A percentile compares a stretch with the other conserved stretches of the same genome.
These are phyloP conservation scores for Nicotiana attenuata DNA, from an alignment of 257 asterid species.

Conservation along the genomic window DNA sequence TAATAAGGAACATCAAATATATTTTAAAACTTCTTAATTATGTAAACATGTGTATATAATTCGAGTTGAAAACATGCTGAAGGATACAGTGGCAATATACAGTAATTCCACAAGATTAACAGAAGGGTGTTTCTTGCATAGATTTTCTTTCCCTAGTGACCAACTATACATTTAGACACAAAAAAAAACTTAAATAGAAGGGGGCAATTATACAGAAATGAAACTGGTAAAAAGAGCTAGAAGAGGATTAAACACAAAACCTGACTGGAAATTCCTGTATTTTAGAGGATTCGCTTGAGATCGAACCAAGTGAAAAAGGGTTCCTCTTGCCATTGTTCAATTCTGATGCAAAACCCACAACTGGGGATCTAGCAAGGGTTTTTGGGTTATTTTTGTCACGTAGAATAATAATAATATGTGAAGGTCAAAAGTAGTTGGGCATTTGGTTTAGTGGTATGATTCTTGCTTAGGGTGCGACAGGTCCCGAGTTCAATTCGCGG, in stretches of 20 bases:
- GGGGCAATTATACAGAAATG: not conserved
- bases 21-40: not conserved
- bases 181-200: not conserved
- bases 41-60: not conserved
- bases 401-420: accelerated
- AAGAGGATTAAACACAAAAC: slow-evolving; percentile 22
- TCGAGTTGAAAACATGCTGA: not conserved
- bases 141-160: not conserved
- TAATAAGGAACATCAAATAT: too few relatives aligned
- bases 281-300: slow-evolving; percentile 35
- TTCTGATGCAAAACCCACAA: not conserved
- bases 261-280: slow-evolving; percentile 41
- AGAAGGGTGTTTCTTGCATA: not conserved
- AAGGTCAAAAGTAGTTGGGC: slow-evolving; percentile 17
- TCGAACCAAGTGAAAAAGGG: slow-evolving; percentile 48
- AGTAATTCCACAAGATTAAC: not conserved
- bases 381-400: not conserved
- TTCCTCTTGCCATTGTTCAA: slow-evolving; percentile 49
- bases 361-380: not conserved
- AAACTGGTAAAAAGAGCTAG: not conserved
- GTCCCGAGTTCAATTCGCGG: slow-evolving; percentile 93
- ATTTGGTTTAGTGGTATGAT: slow-evolving; percentile 85
- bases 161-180: not conserved
- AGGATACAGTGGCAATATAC: not conserved
- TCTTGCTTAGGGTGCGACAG: slow-evolving; percentile 93